Base-by-base conservation (phyloP, 495 filamentous ascomycete genomes). In the Ramalina peruviana region DNA sequence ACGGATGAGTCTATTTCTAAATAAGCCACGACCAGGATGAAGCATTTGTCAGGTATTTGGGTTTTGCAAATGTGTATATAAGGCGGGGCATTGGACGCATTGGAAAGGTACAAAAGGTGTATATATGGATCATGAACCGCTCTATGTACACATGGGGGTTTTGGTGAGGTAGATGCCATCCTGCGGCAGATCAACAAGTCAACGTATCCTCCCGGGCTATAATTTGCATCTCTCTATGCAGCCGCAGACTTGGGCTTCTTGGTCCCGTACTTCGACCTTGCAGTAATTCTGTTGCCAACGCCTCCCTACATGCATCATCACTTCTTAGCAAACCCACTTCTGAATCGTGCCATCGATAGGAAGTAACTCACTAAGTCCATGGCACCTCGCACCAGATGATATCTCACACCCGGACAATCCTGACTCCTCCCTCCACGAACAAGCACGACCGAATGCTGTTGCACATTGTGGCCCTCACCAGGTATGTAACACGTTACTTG, bases 351-450 rank as follows among this genome's bases (percentile, higher is more conserved):
- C 49, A 23, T 41, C 40, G 36, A 41, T 43, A 7, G 13, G 42
- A 36, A 20, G 33, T 20, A 50, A 75, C 86, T 60, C 72, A 95
- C 90, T 78, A 98, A 69, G 79, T 99, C 92, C 72, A 94, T 72
- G 16, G 88, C 86, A 33, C 92, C 92, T 59, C 92, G 73, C 39
- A 99, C 85, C 58, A 94, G 69, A 63, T 88, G 82, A 64, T 99
- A 99, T 58, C 88, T 83, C 69, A 99, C 92, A 77, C 92, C 92
- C 48, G 92, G 92, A 71, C 90, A 97, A 82, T 99, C 92, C 77
- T 96, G 92, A 43, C 76, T 78, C 57, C 92, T 70, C 15, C 92
- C 92, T 42, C 92, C 92, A 51, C 92, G 74, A 12, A 97, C 88
- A 53, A 96, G 71, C 46, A 98, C 92, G 30, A 98, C 92, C 62